Conservation (phyloP, 805 yeast species). For the Wickerhamiella shivajii region DNA sequence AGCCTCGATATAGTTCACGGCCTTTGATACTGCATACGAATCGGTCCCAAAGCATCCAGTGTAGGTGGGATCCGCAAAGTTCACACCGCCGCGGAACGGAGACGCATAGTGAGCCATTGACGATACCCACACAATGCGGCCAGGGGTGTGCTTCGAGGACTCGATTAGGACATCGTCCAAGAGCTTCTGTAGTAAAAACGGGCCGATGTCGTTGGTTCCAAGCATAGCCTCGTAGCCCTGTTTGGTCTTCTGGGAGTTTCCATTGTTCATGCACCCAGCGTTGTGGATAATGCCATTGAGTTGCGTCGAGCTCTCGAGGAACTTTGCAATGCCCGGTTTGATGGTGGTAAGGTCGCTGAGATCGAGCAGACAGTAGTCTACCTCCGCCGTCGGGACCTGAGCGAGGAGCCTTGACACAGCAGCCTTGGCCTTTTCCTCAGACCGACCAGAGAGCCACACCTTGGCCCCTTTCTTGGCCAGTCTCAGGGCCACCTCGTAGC, state of each 20-base stretch:
- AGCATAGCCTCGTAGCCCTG: slow-evolving; percentile 35
- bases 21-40: slow-evolving; percentile 33
- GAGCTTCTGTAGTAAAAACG: slow-evolving; percentile 29
- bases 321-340: slow-evolving; percentile 25
- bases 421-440: slow-evolving; percentile 21
- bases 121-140: slow-evolving; percentile 34
- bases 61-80: slow-evolving; percentile 25
- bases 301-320: slow-evolving; percentile 18
- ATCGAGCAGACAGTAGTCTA: slow-evolving; percentile 17
- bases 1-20: slow-evolving; percentile 27
- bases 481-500: slow-evolving; percentile 2
- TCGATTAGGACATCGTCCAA: slow-evolving; percentile 25
- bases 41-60: slow-evolving; percentile 8
- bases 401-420: too few relatives aligned
- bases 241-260: slow-evolving; percentile 17
- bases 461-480: slow-evolving; percentile 20
- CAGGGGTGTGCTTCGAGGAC: slow-evolving; percentile 21
- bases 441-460: slow-evolving; percentile 29
- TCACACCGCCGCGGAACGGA: slow-evolving; percentile 24
- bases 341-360: slow-evolving; percentile 29
- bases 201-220: slow-evolving; percentile 35
- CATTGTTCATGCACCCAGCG: slow-evolving; percentile 30
- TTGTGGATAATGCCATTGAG: slow-evolving; percentile 30
- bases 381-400: slow-evolving; percentile 16
- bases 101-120: slow-evolving; percentile 27